These are phyloP conservation scores for Phytophthora fragariae DNA, from an alignment of 352 stramenopile genomes.

Conservation along the genomic window DNA sequence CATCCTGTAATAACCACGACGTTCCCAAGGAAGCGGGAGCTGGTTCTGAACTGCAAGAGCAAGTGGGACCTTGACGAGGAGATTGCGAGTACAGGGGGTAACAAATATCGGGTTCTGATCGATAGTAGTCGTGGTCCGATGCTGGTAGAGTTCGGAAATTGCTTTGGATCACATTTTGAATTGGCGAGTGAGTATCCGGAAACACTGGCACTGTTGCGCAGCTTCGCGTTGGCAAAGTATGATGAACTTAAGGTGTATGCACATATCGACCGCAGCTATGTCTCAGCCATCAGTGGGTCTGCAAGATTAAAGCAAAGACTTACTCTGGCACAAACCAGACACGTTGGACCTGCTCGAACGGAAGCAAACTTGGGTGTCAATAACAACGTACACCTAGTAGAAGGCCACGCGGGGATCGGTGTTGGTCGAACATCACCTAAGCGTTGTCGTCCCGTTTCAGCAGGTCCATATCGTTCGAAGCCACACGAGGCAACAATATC, in stretches of 20 bases:
- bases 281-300: conserved; percentile 72
- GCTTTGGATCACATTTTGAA: conserved; percentile 72
- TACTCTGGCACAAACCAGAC: conserved; percentile 58
- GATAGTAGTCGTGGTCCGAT: conserved; percentile 79
- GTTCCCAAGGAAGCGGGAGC: conserved; percentile 50
- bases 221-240: conserved; percentile 70
- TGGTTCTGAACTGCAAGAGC: conserved; percentile 79
- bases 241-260: conserved; percentile 70
- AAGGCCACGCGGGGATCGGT: conserved; percentile 33
- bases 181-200: conserved; percentile 66
- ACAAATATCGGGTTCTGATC: conserved; percentile 82
- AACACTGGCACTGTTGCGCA: conserved; percentile 53
- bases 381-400: conserved; percentile 29
- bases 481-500: conserved; percentile 35
- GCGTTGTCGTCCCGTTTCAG: conserved; percentile 65
- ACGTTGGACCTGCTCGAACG: conserved; percentile 16
- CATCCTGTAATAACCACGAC: conserved; percentile 39
- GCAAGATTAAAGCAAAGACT: conserved; percentile 57
- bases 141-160: conserved; percentile 87
- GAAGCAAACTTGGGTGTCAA: conserved; percentile 10
- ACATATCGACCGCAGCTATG: conserved; percentile 78
- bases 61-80: conserved; percentile 82
- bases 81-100: conserved; percentile 75
- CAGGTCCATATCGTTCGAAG: conserved; percentile 55
- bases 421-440: conserved; percentile 71